Percentiles rank a stretch among this genome's conserved stretches.
Conservation (phyloP, 257 asterid species). For the Nicotiana obtusifolia region DNA sequence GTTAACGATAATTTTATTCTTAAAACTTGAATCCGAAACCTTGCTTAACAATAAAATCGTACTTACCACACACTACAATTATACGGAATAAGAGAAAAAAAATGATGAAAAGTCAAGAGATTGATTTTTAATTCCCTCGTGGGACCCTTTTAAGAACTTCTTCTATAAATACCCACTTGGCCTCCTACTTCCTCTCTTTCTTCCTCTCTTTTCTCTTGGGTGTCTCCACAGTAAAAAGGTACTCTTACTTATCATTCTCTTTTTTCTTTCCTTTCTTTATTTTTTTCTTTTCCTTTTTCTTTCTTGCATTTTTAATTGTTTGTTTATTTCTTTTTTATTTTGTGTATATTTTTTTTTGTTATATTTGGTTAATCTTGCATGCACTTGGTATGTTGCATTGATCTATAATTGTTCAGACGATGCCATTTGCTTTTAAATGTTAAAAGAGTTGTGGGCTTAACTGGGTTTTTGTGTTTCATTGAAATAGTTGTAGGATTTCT, state of each 20-base stretch:
- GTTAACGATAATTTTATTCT: too few species aligned
- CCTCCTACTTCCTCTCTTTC: slow-evolving; percentile 4
- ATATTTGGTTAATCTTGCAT: not conserved
- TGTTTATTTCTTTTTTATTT: not conserved
- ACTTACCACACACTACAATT: too few species aligned
- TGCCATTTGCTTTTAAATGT: not conserved
- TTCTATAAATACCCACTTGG: slow-evolving; percentile 27
- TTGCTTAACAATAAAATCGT: too few species aligned
- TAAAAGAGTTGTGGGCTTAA: not conserved
- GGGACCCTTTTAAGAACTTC: not conserved
- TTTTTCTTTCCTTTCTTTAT: not conserved
- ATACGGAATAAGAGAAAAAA: not conserved
- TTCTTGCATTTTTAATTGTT: not conserved
- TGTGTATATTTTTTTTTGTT: not conserved
- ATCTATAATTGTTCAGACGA: not conserved
- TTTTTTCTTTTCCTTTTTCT: not conserved
- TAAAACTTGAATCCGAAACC: too few species aligned
- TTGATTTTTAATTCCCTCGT: not conserved
- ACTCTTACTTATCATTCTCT: slow-evolving; percentile 6
- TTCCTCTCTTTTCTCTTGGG: slow-evolving; percentile 19
- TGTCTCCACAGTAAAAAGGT: slow-evolving; percentile 23
- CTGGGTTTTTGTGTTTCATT: not conserved
- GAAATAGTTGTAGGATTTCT: not conserved
- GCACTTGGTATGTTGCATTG: slow-evolving; percentile 1
- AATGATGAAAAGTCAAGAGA: not conserved